Evolutionary conservation across 495 filamentous ascomycete species (phyloP), one percentile per base, ranked within the genome.

Genomic region (Sporormia fimetaria): DNA sequence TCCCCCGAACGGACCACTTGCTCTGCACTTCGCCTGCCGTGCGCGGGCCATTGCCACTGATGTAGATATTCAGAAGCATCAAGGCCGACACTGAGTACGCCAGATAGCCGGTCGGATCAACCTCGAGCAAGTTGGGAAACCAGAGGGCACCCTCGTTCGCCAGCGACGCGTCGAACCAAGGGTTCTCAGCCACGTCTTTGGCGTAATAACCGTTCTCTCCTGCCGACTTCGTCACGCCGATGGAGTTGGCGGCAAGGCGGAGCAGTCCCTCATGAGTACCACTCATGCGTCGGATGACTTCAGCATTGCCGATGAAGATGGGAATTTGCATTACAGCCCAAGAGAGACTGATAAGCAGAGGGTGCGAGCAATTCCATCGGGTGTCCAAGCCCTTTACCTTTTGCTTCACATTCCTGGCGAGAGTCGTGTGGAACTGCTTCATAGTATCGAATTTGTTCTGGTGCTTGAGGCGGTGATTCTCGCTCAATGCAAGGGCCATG

Each of bases 131-230:
- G 59, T 94, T 71, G 3, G 73, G 68, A 56, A 90, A 87, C 85
- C 86, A 96, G 5, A 85, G 65, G 3, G 73, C 72, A 8, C 87
- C 87, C 47, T 84, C 87, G 1, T 60, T 63, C 0, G 69, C 68
- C 4, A 88, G 54, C 16, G 67, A 63, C 0, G 71, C 69, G 49
- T 84, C 74, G 31, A 72, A 44, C 32, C 43, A 54, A 1, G 21
- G 36, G 11, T 26, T 43, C 24, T 40, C 16, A 9, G 31, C 4
- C 14, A 3, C 16, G 4, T 11, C 4, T 17, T 14, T 3, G 28
- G 15, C 12, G 29, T n/a, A 15, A 41, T 3, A 16, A n/a, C n/a
- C 17, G 17, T 15, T 4, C 21, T 17, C 15, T 11, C n/a, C 11
- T 21, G 20, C 30, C 37, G 32, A 6, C 25, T 21, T 18, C 26